A percentile compares a stretch with the other conserved stretches of the same genome.
Evolutionary conservation across 2,329 filamentous ascomycete species (phyloP).

Genomic region (Lasiodiplodia sp.): DNA sequence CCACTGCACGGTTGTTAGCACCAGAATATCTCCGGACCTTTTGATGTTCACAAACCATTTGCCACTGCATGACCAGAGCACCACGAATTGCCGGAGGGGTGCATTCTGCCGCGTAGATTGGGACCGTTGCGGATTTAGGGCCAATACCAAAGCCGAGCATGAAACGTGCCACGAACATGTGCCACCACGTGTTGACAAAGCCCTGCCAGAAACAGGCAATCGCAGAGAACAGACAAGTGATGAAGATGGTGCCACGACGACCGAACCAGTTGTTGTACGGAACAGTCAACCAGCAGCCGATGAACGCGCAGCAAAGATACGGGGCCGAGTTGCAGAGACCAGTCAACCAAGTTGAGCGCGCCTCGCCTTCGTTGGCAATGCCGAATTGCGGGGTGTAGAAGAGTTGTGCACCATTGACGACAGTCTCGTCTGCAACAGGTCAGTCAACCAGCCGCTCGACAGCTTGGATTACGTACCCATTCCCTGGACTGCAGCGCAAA

Average conservation of each 20-base stretch:
- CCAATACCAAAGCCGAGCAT: conserved; percentile 81
- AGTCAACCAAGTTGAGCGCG: conserved; percentile 64
- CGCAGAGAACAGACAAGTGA: conserved; percentile 74
- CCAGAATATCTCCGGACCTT: background rate
- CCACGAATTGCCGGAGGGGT: conserved; percentile 73
- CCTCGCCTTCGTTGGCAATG: conserved; percentile 54
- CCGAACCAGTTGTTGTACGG: conserved; percentile 76
- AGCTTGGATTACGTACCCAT: conserved; percentile 57
- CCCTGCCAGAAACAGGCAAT: conserved; percentile 65
- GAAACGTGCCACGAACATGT: conserved; percentile 74
- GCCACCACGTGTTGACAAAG: conserved; percentile 74
- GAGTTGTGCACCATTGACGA: conserved; percentile 72
- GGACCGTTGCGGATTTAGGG: conserved; percentile 75
- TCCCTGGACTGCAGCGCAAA: conserved; percentile 73
- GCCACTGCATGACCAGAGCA: conserved; percentile 84
- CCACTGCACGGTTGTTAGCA: conserved; percentile 14
- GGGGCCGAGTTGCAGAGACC: conserved; percentile 69
- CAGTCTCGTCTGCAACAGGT: conserved; percentile 64
- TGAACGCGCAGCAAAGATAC: conserved; percentile 71
- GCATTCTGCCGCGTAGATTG: conserved; percentile 79
- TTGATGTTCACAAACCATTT: conserved; percentile 55
- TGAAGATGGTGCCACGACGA: conserved; percentile 76
- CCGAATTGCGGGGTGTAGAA: conserved; percentile 70
- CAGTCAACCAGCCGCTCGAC: background rate
- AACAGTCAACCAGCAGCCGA: conserved; percentile 77